phyloP scores from a whole-genome alignment of 192 early-diverging fungal genomes.

The Pilaira anomala region DNA sequence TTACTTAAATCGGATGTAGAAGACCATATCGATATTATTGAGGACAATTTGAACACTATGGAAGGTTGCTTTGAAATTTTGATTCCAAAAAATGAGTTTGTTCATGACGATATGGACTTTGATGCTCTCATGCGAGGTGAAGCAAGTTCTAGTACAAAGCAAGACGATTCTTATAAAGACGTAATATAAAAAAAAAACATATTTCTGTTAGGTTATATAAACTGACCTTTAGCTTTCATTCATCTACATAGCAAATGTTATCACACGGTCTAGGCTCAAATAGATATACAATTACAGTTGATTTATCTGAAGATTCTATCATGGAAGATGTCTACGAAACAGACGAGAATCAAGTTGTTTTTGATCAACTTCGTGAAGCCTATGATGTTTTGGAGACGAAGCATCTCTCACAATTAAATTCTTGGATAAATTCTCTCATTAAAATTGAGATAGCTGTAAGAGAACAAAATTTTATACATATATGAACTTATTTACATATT shows the following conservation, averaged over 20 bases:
- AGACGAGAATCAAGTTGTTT: constrained; percentile 51
- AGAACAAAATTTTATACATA: not conserved
- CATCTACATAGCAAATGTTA: constrained; percentile 5
- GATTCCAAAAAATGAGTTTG: constrained; percentile 40
- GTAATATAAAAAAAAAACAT: not conserved
- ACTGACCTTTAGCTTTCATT: not conserved
- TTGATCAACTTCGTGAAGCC: constrained; percentile 51
- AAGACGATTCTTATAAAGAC: constrained; percentile 12
- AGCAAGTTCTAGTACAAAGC: not conserved
- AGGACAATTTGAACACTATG: constrained; percentile 44
- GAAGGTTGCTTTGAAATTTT: constrained; percentile 50
- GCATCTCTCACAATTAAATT: constrained; percentile 40
- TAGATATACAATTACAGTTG: constrained; percentile 56
- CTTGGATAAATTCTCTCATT: constrained; percentile 48
- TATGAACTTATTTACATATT: not conserved
- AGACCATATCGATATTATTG: constrained; percentile 36
- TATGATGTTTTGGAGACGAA: constrained; percentile 44
- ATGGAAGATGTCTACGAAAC: constrained; percentile 53
- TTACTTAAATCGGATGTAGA: constrained; percentile 39
- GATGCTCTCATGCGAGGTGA: constrained; percentile 28
- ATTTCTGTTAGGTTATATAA: not conserved
- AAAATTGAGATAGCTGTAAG: constrained; percentile 38
- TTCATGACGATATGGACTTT: constrained; percentile 35
- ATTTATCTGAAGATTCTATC: constrained; percentile 45
- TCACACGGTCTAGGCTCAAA: constrained; percentile 59